Conservation (phyloP, 306 rosid genomes). For the Pueraria montana region DNA sequence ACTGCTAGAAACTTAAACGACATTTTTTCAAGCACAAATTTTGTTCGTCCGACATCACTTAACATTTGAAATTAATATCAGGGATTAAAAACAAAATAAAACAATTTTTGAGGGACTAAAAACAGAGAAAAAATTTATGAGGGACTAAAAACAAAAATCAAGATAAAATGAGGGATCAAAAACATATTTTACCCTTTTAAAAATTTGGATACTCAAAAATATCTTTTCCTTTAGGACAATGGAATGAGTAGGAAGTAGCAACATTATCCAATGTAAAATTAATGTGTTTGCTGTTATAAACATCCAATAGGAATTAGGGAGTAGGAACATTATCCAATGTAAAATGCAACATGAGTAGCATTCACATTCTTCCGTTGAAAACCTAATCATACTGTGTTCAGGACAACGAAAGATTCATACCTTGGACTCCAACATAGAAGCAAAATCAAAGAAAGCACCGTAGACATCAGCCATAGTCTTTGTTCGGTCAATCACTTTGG, state of each 20-base stretch:
- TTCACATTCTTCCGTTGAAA: slow-evolving; percentile 27
- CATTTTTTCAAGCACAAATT: no score
- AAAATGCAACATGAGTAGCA: slow-evolving; percentile 22
- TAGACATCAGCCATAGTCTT: slow-evolving; percentile 89
- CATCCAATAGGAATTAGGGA: slow-evolving; percentile 1
- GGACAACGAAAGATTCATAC: slow-evolving; percentile 56
- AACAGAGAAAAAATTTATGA: no score
- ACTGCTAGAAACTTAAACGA: no score
- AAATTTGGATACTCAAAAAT: background rate
- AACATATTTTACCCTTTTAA: no score
- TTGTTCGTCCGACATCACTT: no score
- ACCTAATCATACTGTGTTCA: slow-evolving; percentile 35
- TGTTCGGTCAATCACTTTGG: slow-evolving; percentile 90
- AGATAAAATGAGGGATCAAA: no score
- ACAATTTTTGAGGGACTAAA: no score
- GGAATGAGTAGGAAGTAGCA: background rate
- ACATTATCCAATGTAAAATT: background rate
- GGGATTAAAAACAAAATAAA: no score
- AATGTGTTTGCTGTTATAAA: slow-evolving; percentile 27
- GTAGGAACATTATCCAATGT: slow-evolving; percentile 14
- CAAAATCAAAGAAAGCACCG: slow-evolving; percentile 91
- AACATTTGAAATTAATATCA: no score
- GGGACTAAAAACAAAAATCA: no score
- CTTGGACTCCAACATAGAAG: slow-evolving; percentile 81
- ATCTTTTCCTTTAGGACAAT: slow-evolving; percentile 20